Evolutionary conservation across 2,329 filamentous ascomycete species (phyloP).

Genomic region (Coniosporium tulheliwenetii): DNA sequence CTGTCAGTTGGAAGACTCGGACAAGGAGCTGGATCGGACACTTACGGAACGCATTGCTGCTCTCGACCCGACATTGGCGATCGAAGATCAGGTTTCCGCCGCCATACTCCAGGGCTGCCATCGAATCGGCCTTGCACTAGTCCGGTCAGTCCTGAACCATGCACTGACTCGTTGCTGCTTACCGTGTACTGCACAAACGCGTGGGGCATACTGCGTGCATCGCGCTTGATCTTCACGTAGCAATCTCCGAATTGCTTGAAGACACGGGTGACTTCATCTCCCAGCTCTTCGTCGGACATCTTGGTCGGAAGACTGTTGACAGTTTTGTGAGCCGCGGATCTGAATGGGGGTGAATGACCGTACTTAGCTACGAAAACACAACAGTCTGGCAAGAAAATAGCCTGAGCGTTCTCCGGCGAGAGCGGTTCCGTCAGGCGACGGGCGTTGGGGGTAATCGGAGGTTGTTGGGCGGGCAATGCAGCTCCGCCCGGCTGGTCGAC

Average conservation of each 20-base stretch:
- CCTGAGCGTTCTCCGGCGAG: conserved; percentile 29
- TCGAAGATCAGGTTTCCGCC: conserved; percentile 36
- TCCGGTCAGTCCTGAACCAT: conserved; percentile 9
- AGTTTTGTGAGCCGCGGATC: background rate
- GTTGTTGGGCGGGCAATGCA: background rate
- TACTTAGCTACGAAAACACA: conserved; percentile 55
- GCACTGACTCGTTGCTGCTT: conserved; percentile 12
- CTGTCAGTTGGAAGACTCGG: conserved; percentile 19
- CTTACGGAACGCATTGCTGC: conserved; percentile 43
- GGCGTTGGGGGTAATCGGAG: conserved; percentile 1
- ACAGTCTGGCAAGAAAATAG: conserved; percentile 35
- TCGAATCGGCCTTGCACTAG: conserved; percentile 33
- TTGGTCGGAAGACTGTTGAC: conserved; percentile 33
- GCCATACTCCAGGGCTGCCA: conserved; percentile 29
- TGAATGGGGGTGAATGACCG: conserved; percentile 14
- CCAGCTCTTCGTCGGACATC: conserved; percentile 34
- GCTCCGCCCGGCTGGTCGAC: background rate
- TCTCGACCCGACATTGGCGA: conserved; percentile 44
- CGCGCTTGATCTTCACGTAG: conserved; percentile 48
- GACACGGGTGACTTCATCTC: conserved; percentile 33
- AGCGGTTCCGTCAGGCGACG: background rate
- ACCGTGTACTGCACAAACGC: conserved; percentile 50
- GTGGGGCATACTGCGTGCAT: conserved; percentile 42
- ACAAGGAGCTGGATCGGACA: conserved; percentile 1
- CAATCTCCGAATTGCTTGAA: conserved; percentile 41